Evolutionary conservation across 2,329 filamentous ascomycete genomes (phyloP), one percentile per base, ranked within the genome.

Genomic region (Alternaria gansuensis): DNA sequence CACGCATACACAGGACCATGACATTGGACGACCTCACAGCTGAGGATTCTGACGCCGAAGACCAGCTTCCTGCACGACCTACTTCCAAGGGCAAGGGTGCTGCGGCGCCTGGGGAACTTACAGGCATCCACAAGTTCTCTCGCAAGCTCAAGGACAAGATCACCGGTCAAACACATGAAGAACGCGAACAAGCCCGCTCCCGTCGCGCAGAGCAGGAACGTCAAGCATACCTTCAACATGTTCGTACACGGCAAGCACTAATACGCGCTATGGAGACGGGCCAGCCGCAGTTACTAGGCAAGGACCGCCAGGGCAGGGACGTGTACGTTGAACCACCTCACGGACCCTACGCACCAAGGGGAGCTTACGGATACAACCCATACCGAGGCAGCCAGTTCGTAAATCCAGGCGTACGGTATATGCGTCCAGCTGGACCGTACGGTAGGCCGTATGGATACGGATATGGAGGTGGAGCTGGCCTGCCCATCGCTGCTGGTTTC

Each of bases 121-220:
- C 73, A 8, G 75, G 75, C 13, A 73, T 80, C 34, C 76, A 79
- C 43, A 80, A 78, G 51, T 79, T 87, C 23, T 85, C 84, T 1
- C 81, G 85, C 55, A 84, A 82, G 52, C 75, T 88, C 63, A 88
- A 88, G 69, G 85, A 88, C 73, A 84, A 83, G 64, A 65, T 88
- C 14, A 88, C 86, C 0, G 77, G 79, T 14, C 83, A 81, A 4
- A 87, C 85, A 4, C 85, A 88, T 70, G 76, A 82, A 24, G 76
- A 88, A 67, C 83, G 86, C 24, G 81, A 81, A 51, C 69, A 71
- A 5, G 77, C 80, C 26, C 80, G 86, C 4, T 64, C 65, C 3
- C 71, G 75, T 31, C 80, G 84, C 26, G 84, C 79, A 1, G 78
- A 82, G 53, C 76, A 82, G 31, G 86, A 88, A 70, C 77, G 74